Conservation (phyloP, 768 basidiomycete species). For the Boletus rufocinnamomeus region DNA sequence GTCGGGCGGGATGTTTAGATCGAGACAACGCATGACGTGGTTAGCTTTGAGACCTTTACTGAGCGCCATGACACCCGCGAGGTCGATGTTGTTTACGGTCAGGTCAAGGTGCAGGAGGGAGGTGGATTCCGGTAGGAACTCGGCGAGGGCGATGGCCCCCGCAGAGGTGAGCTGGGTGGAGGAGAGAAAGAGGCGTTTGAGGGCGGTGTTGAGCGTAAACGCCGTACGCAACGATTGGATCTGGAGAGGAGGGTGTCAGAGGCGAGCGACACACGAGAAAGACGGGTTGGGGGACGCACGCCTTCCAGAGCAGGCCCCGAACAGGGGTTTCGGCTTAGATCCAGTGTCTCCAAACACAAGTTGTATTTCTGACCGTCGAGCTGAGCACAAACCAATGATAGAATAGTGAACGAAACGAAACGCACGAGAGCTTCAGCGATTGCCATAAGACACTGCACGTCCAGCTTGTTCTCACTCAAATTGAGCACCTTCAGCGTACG, state of each 20-base stretch:
- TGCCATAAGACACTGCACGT: constrained; percentile 71
- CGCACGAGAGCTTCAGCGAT: constrained; percentile 89
- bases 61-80: constrained; percentile 93
- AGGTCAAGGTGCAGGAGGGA: constrained; percentile 91
- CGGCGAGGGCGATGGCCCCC: constrained; percentile 93
- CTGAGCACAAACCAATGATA: neutral
- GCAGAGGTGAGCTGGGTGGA: constrained; percentile 76
- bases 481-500: constrained; percentile 93
- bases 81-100: constrained; percentile 78
- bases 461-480: constrained; percentile 92
- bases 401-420: constrained; percentile 3
- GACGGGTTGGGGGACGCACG: constrained; percentile 46
- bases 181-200: constrained; percentile 91
- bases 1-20: constrained; percentile 86
- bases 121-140: constrained; percentile 90
- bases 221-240: constrained; percentile 88
- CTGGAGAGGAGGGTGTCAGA: constrained; percentile 35
- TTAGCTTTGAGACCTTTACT: constrained; percentile 84
- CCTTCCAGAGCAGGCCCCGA: constrained; percentile 88
- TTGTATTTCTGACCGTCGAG: constrained; percentile 81
- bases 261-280: neutral
- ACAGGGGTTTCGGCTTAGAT: constrained; percentile 91
- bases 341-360: constrained; percentile 87
- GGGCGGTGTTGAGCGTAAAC: constrained; percentile 86
- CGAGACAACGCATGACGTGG: constrained; percentile 85